Conservation (phyloP, 2,329 filamentous ascomycete genomes). For the Diplodia scrobiculata region DNA sequence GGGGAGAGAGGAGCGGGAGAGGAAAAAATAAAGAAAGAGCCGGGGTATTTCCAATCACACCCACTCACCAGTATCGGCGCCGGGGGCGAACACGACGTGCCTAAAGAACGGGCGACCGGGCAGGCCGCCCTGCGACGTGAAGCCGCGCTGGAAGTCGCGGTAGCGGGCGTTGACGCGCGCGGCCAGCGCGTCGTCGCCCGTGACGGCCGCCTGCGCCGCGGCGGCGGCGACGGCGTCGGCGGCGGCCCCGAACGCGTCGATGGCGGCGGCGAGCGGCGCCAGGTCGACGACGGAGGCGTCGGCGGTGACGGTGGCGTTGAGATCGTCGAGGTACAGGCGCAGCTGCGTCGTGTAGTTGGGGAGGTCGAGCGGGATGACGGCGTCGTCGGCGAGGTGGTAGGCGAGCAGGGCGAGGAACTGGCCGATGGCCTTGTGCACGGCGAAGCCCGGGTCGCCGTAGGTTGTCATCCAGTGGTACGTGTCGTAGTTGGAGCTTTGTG, state of each 20-base stretch:
- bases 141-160: slow-evolving; percentile 51
- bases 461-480: slow-evolving; percentile 56
- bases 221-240: slow-evolving; percentile 37
- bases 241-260: slow-evolving; percentile 42
- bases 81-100: slow-evolving; percentile 53
- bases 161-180: slow-evolving; percentile 50
- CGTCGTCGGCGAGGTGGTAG: slow-evolving; percentile 47
- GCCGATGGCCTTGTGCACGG: slow-evolving; percentile 54
- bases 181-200: slow-evolving; percentile 38
- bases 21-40: too few species aligned
- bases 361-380: slow-evolving; percentile 46
- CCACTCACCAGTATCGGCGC: slow-evolving; percentile 41
- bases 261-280: slow-evolving; percentile 40
- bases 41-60: too few species aligned
- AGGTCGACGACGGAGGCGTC: slow-evolving; percentile 41
- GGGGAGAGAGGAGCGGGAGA: too few species aligned
- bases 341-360: slow-evolving; percentile 46
- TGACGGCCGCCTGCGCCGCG: slow-evolving; percentile 35
- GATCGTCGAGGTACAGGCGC: slow-evolving; percentile 41
- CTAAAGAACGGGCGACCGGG: slow-evolving; percentile 51
- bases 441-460: slow-evolving; percentile 56
- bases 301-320: slow-evolving; percentile 39
- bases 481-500: slow-evolving; percentile 46
- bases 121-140: slow-evolving; percentile 51
- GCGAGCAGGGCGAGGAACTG: slow-evolving; percentile 50